These are phyloP conservation scores for Agaricales sp. DNA, from an alignment of 1,284 basidiomycete species.

Conservation along the genomic window DNA sequence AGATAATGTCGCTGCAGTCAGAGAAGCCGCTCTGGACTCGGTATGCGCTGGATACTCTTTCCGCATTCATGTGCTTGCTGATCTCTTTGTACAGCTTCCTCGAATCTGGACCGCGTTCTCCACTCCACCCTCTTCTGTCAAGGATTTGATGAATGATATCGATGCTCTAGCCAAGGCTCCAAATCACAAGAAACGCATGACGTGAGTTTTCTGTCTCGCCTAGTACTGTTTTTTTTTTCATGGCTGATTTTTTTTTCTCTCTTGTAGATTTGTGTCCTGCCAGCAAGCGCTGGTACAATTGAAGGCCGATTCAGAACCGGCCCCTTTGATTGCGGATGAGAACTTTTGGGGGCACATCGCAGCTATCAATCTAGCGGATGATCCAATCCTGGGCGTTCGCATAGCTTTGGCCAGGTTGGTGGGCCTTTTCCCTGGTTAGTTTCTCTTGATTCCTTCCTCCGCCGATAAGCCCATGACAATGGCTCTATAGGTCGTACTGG, in stretches of 20 bases:
- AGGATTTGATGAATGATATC: slow-evolving; percentile 39
- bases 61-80: neutral
- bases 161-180: slow-evolving; percentile 42
- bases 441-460: slow-evolving; percentile 10
- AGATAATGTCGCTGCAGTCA: slow-evolving; percentile 77
- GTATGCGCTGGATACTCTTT: slow-evolving; percentile 8
- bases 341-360: slow-evolving; percentile 50
- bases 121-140: slow-evolving; percentile 26
- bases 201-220: slow-evolving; percentile 52
- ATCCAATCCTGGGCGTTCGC: slow-evolving; percentile 80
- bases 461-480: slow-evolving; percentile 7
- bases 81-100: slow-evolving; percentile 33
- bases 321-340: slow-evolving; percentile 36
- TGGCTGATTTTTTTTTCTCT: slow-evolving; percentile 9
- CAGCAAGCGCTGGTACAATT: slow-evolving; percentile 49
- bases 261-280: slow-evolving; percentile 58
- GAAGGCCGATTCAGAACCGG: slow-evolving; percentile 23
- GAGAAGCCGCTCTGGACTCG: slow-evolving; percentile 49
- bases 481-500: slow-evolving; percentile 4
- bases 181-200: slow-evolving; percentile 64
- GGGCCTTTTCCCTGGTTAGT: slow-evolving; percentile 43
- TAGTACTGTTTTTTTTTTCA: slow-evolving; percentile 7
- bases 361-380: slow-evolving; percentile 41
- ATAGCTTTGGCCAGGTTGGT: slow-evolving; percentile 73
- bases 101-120: slow-evolving; percentile 36